Evolutionary conservation across 2,329 filamentous ascomycete genomes (phyloP).

Genomic region (Cladosporium oxysporum): DNA sequence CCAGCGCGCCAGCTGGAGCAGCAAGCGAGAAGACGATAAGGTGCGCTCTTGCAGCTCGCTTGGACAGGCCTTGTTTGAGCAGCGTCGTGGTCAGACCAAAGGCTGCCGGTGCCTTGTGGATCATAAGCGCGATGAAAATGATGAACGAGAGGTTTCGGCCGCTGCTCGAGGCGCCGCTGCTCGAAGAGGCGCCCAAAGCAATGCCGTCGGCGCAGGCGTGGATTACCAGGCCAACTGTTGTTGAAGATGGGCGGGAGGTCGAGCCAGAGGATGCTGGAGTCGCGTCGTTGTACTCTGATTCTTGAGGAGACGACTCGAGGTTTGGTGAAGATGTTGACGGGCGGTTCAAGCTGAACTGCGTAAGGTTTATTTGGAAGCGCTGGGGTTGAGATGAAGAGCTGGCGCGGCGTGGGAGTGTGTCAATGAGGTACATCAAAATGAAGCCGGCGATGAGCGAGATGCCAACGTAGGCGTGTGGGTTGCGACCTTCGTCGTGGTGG

Average conservation of each 20-base stretch:
- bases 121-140: slow-evolving; percentile 94
- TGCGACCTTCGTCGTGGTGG: slow-evolving; percentile 39
- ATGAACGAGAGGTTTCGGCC: slow-evolving; percentile 80
- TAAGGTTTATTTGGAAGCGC: slow-evolving; percentile 83
- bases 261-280: slow-evolving; percentile 17
- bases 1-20: slow-evolving; percentile 80
- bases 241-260: slow-evolving; percentile 39
- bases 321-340: slow-evolving; percentile 39
- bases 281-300: slow-evolving; percentile 39
- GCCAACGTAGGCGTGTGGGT: slow-evolving; percentile 78
- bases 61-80: slow-evolving; percentile 86
- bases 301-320: slow-evolving; percentile 24
- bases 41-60: slow-evolving; percentile 79
- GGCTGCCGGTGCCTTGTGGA: slow-evolving; percentile 91
- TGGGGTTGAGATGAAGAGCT: slow-evolving; percentile 60
- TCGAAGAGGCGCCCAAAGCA: slow-evolving; percentile 83
- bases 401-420: slow-evolving; percentile 76
- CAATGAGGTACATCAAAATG: slow-evolving; percentile 94
- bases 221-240: slow-evolving; percentile 92
- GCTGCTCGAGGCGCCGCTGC: slow-evolving; percentile 61
- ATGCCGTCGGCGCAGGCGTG: slow-evolving; percentile 95
- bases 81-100: slow-evolving; percentile 91
- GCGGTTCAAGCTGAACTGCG: slow-evolving; percentile 63
- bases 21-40: slow-evolving; percentile 89
- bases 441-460: slow-evolving; percentile 86